Evolutionary conservation across 352 stramenopile genomes (phyloP), one percentile per base, ranked within the genome.

Genomic region (Phytophthora capsici): DNA sequence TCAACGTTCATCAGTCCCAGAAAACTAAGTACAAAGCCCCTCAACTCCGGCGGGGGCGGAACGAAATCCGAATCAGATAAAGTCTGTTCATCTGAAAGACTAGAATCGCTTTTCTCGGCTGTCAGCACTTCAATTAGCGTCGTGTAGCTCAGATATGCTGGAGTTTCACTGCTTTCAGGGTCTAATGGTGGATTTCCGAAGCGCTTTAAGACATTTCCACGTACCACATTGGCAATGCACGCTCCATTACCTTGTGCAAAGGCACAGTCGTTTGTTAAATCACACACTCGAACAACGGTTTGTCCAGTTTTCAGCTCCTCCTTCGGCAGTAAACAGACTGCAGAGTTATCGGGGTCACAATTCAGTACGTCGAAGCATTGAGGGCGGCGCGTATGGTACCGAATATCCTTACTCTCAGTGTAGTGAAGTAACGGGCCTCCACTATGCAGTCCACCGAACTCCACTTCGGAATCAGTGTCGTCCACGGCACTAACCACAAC

Each of bases 21-120:
- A 28, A 91, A 90, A 49, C 80, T 89, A 9, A 90, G 57, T 12
- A 88, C 73, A 38, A 90, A 90, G 2, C 77, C 69, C 6, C 78
- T 69, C 10, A 91, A 61, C 52, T 85, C 67, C n/a, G 77, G 20
- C 23, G 70, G 66, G 5, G 83, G 80, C 7, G 64, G 40, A 4
- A 49, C 22, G 38, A 87, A 91, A 6, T 64, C 45, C 32, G 52
- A 63, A 19, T 17, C 13, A 12, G 34, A 58, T 13, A 38, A 30
- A 54, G 22, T 14, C 23, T 25, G 22, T 22, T 49, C 20, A n/a
- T 6, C 41, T n/a, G 48, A 50, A 22, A 82, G 52, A 6, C 63
- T 56, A 0, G 13, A 12, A 20, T 91, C 82, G 0, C 19, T 38
- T 16, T 62, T 20, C 57, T 86, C 67, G 2, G 65, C 48, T 5